Evolutionary conservation across 306 rosid species (phyloP), one percentile per base, ranked within the genome.

Genomic region (Leucaena leucocephala): DNA sequence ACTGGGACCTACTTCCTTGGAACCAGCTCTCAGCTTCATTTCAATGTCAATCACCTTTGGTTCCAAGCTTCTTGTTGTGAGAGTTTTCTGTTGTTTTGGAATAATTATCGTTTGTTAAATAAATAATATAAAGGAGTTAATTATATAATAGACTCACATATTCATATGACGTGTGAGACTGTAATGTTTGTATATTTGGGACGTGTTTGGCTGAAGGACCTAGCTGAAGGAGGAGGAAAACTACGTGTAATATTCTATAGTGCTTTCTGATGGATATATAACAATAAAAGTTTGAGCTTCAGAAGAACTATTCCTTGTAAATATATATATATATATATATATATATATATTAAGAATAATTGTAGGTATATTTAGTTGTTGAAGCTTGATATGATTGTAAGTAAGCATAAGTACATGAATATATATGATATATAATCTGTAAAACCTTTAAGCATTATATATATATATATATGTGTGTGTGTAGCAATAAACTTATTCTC

Each of bases 1-100:
- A 34, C 42, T 72, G 39, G 78, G 52, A 62, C 54, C 68, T 64
- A 14, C 22, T 67, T 62, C 43, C 67, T 36, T 72, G 72, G 77
- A 22, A 12, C 52, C 74, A 70, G 58, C 63, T 72, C n/a, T 19
- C 43, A 19, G 75, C 61, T 69, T 2, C 79, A 15, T 61, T 44
- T 39, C 21, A 59, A 15, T 61, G 63, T 39, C 48, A 33, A 16
- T 64, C 71, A 35, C 44, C 72, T 34, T 15, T 63, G 71, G 45
- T 62, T 6, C 79, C 69, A 21, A 75, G 59, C 46, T 62, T 43
- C 57, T 15, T 75, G 49, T 34, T 42, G n/a, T 54, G 8, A 38
- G 36, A 38, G 11, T 54, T 54, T n/a, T 72, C 4, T 0, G 27
- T 27, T 27, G 27, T 27, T 27, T 27, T 27, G 27, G 14, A 35